Percentiles rank a stretch among this genome's conserved stretches.
Evolutionary conservation across 352 stramenopile genomes (phyloP).

Genomic region (Blastocystis sp.): DNA sequence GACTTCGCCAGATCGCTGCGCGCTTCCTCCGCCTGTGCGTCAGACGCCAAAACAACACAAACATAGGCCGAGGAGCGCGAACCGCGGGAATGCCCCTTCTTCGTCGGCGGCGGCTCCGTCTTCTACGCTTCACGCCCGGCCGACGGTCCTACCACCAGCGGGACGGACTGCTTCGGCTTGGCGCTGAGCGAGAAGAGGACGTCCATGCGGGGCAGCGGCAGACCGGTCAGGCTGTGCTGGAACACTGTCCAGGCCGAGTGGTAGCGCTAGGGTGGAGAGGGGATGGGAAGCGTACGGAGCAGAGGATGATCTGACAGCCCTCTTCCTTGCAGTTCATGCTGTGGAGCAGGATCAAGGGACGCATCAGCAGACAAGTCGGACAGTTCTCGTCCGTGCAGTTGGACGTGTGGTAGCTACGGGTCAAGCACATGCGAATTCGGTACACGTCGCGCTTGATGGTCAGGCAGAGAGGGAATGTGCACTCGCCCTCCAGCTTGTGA

Average conservation of each 20-base stretch:
- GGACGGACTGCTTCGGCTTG: not conserved
- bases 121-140: not conserved
- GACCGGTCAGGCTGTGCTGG: slow-evolving; percentile 15
- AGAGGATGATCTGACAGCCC: slow-evolving; percentile 40
- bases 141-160: not conserved
- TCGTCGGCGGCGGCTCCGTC: not conserved
- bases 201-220: slow-evolving; percentile 30
- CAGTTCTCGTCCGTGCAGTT: slow-evolving; percentile 51
- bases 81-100: slow-evolving; percentile 46
- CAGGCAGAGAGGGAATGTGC: slow-evolving; percentile 33
- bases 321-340: slow-evolving; percentile 42
- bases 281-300: not conserved
- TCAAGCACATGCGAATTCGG: not conserved
- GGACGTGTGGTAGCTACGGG: slow-evolving; percentile 37
- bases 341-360: slow-evolving; percentile 59
- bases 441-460: slow-evolving; percentile 60
- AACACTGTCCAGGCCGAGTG: slow-evolving; percentile 25
- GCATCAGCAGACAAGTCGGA: slow-evolving; percentile 2
- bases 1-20: not conserved
- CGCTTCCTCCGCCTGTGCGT: not conserved
- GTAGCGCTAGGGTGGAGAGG: slow-evolving; percentile 24
- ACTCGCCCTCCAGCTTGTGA: slow-evolving; percentile 48
- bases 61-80: not conserved
- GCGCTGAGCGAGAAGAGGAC: slow-evolving; percentile 23
- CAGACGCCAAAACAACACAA: not conserved